Percentiles rank a stretch among this genome's conserved stretches.
Evolutionary conservation across 345 rosid genomes (phyloP).

Genomic region (Aquilaria sinensis): DNA sequence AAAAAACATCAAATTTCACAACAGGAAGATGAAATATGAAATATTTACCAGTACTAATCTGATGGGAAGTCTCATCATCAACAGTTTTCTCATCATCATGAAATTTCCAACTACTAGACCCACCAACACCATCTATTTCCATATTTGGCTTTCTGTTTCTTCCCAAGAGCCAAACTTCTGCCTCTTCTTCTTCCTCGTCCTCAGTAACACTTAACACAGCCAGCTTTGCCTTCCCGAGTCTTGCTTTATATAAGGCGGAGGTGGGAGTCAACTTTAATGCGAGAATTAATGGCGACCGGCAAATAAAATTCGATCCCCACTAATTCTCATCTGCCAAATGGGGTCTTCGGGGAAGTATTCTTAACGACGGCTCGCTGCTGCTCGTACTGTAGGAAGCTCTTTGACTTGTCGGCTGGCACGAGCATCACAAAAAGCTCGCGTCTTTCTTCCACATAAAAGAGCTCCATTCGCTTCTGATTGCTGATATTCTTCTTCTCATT

Average conservation of each 20-base stretch:
- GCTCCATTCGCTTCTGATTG: no score
- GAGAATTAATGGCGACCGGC: background rate
- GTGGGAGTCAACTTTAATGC: background rate
- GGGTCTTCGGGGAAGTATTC: no score
- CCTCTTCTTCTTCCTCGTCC: conserved; percentile 10
- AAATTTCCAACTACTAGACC: conserved; percentile 7
- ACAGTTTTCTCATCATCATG: conserved; percentile 16
- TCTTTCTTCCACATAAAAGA: no score
- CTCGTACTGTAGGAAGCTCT: no score
- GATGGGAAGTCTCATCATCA: conserved; percentile 67
- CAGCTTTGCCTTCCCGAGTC: background rate
- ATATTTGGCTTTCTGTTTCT: conserved; percentile 15
- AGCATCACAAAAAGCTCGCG: no score
- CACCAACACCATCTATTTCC: conserved; percentile 12
- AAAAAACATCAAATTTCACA: background rate
- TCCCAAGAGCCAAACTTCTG: conserved; percentile 20
- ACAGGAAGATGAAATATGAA: no score
- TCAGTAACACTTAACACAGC: conserved; percentile 13
- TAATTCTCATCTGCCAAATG: background rate
- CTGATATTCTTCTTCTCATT: no score
- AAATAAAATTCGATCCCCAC: background rate
- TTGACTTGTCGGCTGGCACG: no score
- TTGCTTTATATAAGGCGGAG: no score
- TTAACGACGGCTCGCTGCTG: no score
- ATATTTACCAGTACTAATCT: conserved; percentile 60